Percentiles rank a stretch among this genome's conserved stretches.
Evolutionary conservation across 2,329 filamentous ascomycete species (phyloP).

Genomic region (Penicillium freii): DNA sequence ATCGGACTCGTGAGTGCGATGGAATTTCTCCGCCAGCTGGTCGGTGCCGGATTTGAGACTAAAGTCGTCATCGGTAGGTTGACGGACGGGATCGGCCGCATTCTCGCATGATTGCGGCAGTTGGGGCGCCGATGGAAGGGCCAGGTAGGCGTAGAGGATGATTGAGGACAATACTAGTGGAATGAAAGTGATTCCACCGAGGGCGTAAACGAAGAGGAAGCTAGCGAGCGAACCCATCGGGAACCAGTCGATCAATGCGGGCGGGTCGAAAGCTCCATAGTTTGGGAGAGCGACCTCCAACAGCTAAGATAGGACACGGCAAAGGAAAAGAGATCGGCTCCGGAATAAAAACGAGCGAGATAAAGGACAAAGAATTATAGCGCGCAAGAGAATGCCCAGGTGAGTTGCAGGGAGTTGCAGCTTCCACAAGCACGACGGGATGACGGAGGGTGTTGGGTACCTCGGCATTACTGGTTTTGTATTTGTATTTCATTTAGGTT

Average conservation of each 20-base stretch:
- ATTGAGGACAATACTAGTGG: conserved; percentile 65
- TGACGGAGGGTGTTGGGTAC: conserved; percentile 17
- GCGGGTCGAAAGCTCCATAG: conserved; percentile 36
- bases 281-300: conserved; percentile 15
- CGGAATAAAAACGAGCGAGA: conserved; percentile 7
- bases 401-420: conserved; percentile 19
- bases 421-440: conserved; percentile 16
- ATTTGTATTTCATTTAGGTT: not conserved
- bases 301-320: not conserved
- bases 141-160: conserved; percentile 66
- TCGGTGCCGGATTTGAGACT: conserved; percentile 62
- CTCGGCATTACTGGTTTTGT: conserved; percentile 5
- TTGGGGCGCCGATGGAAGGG: conserved; percentile 52
- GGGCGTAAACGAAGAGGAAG: conserved; percentile 73
- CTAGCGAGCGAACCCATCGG: conserved; percentile 47
- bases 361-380: conserved; percentile 1
- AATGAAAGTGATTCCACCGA: conserved; percentile 85
- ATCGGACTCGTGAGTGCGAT: conserved; percentile 65
- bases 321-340: conserved; percentile 22
- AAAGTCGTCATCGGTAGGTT: conserved; percentile 63
- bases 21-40: conserved; percentile 60
- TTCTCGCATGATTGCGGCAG: conserved; percentile 41
- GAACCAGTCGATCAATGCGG: conserved; percentile 32
- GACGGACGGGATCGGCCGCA: conserved; percentile 38
- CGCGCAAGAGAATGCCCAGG: conserved; percentile 6